Evolutionary conservation across 805 yeast species (phyloP).

Genomic region (Candida michaelii): DNA sequence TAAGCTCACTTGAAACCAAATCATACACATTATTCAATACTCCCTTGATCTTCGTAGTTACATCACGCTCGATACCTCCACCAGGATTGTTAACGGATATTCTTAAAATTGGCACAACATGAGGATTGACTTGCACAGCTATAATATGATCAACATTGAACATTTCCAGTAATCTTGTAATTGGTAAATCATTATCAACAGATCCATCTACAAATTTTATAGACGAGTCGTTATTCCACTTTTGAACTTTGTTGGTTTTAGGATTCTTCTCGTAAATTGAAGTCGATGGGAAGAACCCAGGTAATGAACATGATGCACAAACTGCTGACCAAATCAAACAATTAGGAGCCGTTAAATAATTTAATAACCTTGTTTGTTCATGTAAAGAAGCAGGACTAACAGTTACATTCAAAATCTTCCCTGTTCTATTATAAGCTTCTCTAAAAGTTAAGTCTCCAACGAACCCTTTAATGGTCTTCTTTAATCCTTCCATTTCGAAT

Average conservation of each 20-base stretch:
- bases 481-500: constrained; percentile 74
- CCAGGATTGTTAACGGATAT: constrained; percentile 67
- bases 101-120: constrained; percentile 84
- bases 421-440: constrained; percentile 93
- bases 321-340: constrained; percentile 86
- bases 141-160: constrained; percentile 96
- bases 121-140: constrained; percentile 97
- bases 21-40: constrained; percentile 55
- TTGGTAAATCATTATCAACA: constrained; percentile 91
- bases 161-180: constrained; percentile 89
- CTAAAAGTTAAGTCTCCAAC: constrained; percentile 90
- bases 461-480: constrained; percentile 70
- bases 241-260: constrained; percentile 65
- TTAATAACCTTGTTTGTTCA: constrained; percentile 85
- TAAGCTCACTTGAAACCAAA: constrained; percentile 64
- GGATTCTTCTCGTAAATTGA: constrained; percentile 82
- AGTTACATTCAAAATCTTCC: constrained; percentile 88
- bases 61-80: constrained; percentile 63
- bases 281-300: constrained; percentile 86
- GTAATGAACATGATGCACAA: constrained; percentile 92
- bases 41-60: constrained; percentile 54
- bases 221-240: constrained; percentile 76
- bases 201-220: constrained; percentile 93
- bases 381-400: constrained; percentile 90
- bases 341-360: constrained; percentile 77